These are phyloP conservation scores for Pseudozyma sp. DNA, from an alignment of 1,284 basidiomycete species.

Conservation along the genomic window DNA sequence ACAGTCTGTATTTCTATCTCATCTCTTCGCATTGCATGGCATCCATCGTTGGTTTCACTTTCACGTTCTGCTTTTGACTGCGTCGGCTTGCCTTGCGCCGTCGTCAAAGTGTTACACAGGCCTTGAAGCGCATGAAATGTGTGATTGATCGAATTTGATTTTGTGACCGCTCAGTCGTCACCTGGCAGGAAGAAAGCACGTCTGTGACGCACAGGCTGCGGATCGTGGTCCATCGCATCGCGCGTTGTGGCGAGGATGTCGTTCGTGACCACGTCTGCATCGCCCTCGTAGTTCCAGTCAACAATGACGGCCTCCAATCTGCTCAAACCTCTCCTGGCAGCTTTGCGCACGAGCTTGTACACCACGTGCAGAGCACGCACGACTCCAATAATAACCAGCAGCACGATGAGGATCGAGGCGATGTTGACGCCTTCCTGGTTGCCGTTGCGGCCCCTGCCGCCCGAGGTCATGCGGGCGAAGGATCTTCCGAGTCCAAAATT, in stretches of 20 bases:
- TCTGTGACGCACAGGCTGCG: constrained; percentile 6
- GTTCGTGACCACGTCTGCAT: constrained; percentile 16
- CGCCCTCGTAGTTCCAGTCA: constrained; percentile 51
- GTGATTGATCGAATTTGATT: neutral
- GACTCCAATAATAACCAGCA: constrained; percentile 53
- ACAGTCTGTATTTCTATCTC: constrained; percentile 32
- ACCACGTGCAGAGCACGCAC: constrained; percentile 45
- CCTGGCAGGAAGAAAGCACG: constrained; percentile 10
- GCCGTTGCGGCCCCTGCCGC: constrained; percentile 25
- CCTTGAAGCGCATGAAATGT: too few relatives aligned
- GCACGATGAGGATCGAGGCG: constrained; percentile 46
- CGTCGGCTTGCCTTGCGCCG: neutral
- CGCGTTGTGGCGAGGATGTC: constrained; percentile 1
- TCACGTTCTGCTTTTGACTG: neutral
- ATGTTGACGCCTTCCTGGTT: constrained; percentile 46
- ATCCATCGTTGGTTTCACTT: constrained; percentile 1
- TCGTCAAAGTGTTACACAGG: neutral
- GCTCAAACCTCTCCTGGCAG: constrained; percentile 30
- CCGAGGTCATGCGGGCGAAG: constrained; percentile 49
- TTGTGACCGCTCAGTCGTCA: constrained; percentile 1
- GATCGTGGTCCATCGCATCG: constrained; percentile 1
- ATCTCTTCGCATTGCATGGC: constrained; percentile 22
- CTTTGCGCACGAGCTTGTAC: constrained; percentile 34
- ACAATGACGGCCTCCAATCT: constrained; percentile 51
- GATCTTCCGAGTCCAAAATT: constrained; percentile 54